These are phyloP conservation scores for Beauveria rudraprayagi DNA, from an alignment of 2,329 filamentous ascomycete genomes.

Conservation along the genomic window DNA sequence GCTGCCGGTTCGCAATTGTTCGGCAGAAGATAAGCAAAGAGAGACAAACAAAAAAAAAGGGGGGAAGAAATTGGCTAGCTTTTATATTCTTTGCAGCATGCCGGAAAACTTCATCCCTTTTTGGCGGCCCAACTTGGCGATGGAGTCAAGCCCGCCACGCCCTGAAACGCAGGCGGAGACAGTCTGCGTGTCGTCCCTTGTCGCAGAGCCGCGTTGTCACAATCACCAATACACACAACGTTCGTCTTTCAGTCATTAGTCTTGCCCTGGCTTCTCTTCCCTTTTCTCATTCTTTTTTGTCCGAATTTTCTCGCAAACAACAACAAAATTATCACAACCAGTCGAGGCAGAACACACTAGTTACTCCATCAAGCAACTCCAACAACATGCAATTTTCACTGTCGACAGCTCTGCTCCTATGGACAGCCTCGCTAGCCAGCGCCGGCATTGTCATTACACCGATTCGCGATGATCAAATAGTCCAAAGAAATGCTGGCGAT, in stretches of 20 bases:
- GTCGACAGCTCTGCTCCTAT: conserved; percentile 30
- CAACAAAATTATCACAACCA: not conserved
- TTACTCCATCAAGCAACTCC: not conserved
- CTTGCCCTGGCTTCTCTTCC: conserved; percentile 14
- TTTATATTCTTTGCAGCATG: not conserved
- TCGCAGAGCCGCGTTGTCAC: not conserved
- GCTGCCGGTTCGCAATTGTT: too few species aligned
- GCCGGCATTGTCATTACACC: conserved; percentile 51
- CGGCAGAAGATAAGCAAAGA: not conserved
- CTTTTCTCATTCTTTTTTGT: not conserved
- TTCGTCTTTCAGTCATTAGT: not conserved
- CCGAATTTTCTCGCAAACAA: not conserved
- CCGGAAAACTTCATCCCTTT: not conserved
- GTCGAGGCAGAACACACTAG: not conserved
- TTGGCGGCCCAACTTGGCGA: not conserved
- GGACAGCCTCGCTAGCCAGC: conserved; percentile 37
- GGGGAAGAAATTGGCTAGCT: too few species aligned
- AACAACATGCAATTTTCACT: not conserved
- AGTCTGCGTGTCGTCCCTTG: conserved; percentile 6
- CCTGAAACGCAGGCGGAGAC: conserved; percentile 11
- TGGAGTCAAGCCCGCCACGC: not conserved
- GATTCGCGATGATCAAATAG: conserved; percentile 41
- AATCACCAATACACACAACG: not conserved
- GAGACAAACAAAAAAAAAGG: not conserved
- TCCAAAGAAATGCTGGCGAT: conserved; percentile 39